Percentiles rank a stretch among this genome's conserved stretches.
Evolutionary conservation across 2,329 filamentous ascomycete genomes (phyloP).

Genomic region (Curvularia eragrostidis): DNA sequence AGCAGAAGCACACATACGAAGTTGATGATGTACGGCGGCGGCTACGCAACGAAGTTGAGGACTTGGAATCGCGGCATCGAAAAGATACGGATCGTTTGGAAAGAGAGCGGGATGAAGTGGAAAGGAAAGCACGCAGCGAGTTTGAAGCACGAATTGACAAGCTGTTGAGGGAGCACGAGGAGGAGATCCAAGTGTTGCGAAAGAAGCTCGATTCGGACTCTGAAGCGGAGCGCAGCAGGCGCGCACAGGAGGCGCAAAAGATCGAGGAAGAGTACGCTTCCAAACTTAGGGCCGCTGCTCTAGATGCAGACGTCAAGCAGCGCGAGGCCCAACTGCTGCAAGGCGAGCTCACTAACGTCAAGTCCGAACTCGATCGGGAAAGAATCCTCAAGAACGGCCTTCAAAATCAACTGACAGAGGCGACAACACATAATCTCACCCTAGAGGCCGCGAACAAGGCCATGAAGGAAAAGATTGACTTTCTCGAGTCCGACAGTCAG

Average conservation of each 20-base stretch:
- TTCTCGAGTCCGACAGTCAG: constrained; percentile 87
- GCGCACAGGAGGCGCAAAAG: constrained; percentile 70
- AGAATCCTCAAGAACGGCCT: constrained; percentile 65
- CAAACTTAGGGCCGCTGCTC: constrained; percentile 67
- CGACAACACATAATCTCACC: constrained; percentile 53
- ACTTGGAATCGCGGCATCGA: constrained; percentile 60
- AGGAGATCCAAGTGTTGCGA: constrained; percentile 70
- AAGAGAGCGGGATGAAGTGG: constrained; percentile 57
- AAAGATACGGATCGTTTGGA: constrained; percentile 64
- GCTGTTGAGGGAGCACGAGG: constrained; percentile 67
- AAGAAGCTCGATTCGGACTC: constrained; percentile 69
- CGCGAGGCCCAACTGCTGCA: constrained; percentile 59
- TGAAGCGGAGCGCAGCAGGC: constrained; percentile 67
- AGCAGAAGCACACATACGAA: constrained; percentile 60
- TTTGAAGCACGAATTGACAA: constrained; percentile 64
- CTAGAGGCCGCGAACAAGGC: constrained; percentile 78
- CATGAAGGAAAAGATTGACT: constrained; percentile 82
- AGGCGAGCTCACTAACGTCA: constrained; percentile 58
- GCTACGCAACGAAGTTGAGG: constrained; percentile 63
- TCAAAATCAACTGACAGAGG: constrained; percentile 59
- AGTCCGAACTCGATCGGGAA: constrained; percentile 61
- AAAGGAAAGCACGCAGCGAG: constrained; percentile 52
- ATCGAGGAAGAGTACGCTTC: constrained; percentile 61
- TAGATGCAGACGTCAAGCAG: constrained; percentile 61
- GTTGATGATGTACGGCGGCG: constrained; percentile 62